Base-by-base conservation (phyloP, 345 rosid genomes). In the Corchorus olitorius region DNA sequence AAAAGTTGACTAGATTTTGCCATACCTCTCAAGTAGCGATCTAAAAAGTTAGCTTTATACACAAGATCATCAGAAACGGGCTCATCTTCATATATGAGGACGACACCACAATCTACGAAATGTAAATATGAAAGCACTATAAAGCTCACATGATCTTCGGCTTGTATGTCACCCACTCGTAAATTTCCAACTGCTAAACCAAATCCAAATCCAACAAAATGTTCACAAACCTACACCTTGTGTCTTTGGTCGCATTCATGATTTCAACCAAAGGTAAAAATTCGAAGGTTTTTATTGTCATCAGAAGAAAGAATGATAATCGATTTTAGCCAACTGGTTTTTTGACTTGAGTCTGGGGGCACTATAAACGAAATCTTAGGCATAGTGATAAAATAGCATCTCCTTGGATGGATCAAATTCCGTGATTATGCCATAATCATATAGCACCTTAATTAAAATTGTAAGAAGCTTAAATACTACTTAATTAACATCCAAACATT, bases 81-180 rank as follows among this genome's bases (percentile, higher is more conserved):
- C 61, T 56, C 61, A 19, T 19, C 19, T n/a, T 56, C 61, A 56
- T 19, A 56, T 2, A 56, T 5, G 4, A 56, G 33, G 2, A 6
- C 59, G 6, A 55, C 8, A 7, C 9, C 2, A 17, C 3, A n/a
- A 2, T 12, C 2, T 10, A 49, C 12, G 12, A 49, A 13, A 67
- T 49, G 33, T 65, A 14, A 72, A 71, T 71, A 12, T 8, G 54
- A 22, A 65, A 39, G 10, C 43, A 72, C 74, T 22, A 66, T 71
- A 65, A 80, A 65, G 13, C 41, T 41, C 58, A 76, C 45, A 27
- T 59, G 16, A 68, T 81, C 75, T 14, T 77, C 77, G 19, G 5
- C 80, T 66, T 76, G 56, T 46, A 76, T 17, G 46, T 50, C 37
- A 1, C 11, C 52, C 14, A 2, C n/a, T n/a, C n/a, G n/a, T 9